A percentile compares a stretch with the other conserved stretches of the same genome.
Conservation (phyloP, 345 rosid genomes). For the Ricinus communis region DNA sequence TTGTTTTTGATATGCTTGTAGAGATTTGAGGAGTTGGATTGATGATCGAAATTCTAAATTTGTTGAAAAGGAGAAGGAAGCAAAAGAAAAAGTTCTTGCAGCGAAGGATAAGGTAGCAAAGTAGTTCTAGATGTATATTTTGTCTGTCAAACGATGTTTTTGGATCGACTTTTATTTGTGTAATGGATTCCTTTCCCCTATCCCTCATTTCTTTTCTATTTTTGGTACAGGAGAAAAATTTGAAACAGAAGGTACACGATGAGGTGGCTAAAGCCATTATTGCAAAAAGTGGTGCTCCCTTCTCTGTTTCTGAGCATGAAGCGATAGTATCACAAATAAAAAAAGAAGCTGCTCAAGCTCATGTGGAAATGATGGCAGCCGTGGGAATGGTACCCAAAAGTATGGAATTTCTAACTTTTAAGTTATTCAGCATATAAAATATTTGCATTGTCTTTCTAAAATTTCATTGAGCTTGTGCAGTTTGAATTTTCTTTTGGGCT, state of each 20-base stretch:
- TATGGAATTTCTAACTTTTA: conserved; percentile 22
- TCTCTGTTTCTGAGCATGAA: conserved; percentile 46
- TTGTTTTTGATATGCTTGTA: conserved; percentile 19
- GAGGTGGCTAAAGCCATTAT: conserved; percentile 57
- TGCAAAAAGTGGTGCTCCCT: conserved; percentile 46
- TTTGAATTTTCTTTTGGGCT: background rate
- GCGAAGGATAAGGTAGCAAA: conserved; percentile 62
- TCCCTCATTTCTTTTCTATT: background rate
- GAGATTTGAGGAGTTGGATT: conserved; percentile 61
- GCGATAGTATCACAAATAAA: conserved; percentile 47
- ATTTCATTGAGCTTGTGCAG: background rate
- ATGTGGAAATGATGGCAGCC: conserved; percentile 46
- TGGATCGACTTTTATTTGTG: background rate
- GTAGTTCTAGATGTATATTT: background rate
- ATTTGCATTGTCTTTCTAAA: background rate
- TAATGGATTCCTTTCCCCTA: background rate
- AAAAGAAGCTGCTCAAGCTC: conserved; percentile 51
- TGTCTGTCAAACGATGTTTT: background rate
- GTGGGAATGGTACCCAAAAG: conserved; percentile 39
- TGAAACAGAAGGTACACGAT: conserved; percentile 52
- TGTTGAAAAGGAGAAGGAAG: conserved; percentile 48
- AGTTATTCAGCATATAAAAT: background rate
- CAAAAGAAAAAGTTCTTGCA: conserved; percentile 47
- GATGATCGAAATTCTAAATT: conserved; percentile 45
- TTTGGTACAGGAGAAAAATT: conserved; percentile 51